Evolutionary conservation across 169 alveolate species (phyloP).

Genomic region (Miamiensis avidus): DNA sequence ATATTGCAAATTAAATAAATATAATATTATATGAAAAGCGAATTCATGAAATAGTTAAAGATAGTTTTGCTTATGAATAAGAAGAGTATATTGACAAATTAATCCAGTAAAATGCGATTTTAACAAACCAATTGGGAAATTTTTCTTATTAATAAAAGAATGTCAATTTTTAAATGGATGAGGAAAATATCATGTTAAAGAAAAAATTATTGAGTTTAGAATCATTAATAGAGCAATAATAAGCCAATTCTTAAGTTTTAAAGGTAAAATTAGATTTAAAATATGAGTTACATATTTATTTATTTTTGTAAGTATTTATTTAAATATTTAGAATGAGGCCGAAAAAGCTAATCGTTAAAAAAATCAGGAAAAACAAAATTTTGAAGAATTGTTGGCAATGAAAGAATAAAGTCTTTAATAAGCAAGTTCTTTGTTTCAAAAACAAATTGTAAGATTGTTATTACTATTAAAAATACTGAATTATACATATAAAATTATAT

Average conservation of each 20-base stretch:
- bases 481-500: not conserved
- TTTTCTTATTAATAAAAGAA: no score
- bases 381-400: not conserved
- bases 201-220: no score
- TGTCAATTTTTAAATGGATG: not conserved
- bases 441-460: not conserved
- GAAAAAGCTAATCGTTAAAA: not conserved
- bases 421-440: not conserved
- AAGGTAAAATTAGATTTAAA: not conserved
- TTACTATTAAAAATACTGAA: not conserved
- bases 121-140: no score
- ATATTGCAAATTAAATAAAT: not conserved
- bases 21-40: not conserved
- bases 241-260: not conserved
- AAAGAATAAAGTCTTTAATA: no score
- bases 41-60: not conserved
- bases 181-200: not conserved
- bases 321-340: not conserved
- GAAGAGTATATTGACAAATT: not conserved
- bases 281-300: no score
- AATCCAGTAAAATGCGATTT: not conserved
- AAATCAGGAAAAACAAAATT: not conserved
- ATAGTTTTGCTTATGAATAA: not conserved
- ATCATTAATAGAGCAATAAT: no score
- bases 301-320: no score